Percentiles rank a stretch among this genome's conserved stretches.
These are phyloP conservation scores for Tulasnella sp. DNA, from an alignment of 768 basidiomycete genomes.

Conservation along the genomic window DNA sequence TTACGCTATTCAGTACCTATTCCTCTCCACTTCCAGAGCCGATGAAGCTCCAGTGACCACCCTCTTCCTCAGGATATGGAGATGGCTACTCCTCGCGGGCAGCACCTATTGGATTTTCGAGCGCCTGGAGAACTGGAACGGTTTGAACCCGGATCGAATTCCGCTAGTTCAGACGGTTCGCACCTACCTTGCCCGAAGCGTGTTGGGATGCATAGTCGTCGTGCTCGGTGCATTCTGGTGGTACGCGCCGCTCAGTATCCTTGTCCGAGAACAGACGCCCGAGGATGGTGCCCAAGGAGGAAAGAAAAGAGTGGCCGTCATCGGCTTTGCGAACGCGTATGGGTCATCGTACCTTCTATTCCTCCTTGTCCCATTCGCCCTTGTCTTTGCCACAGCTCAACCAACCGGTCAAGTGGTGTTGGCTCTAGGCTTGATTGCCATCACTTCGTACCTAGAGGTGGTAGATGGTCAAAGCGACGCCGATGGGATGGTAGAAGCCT, in stretches of 20 bases:
- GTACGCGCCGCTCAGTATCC: conserved; percentile 61
- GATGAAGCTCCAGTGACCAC: conserved; percentile 59
- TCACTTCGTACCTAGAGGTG: conserved; percentile 73
- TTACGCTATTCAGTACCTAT: conserved; percentile 39
- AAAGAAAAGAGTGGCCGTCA: conserved; percentile 34
- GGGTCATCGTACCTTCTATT: conserved; percentile 84
- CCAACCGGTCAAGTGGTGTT: conserved; percentile 77
- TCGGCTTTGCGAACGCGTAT: conserved; percentile 85
- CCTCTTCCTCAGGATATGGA: conserved; percentile 52
- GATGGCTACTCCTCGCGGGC: conserved; percentile 51
- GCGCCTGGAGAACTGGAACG: conserved; percentile 47
- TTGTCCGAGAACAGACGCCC: conserved; percentile 24
- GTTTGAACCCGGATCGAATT: conserved; percentile 25
- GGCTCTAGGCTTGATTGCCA: conserved; percentile 50
- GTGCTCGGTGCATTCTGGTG: conserved; percentile 63
- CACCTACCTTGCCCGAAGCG: conserved; percentile 53
- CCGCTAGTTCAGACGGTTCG: conserved; percentile 44
- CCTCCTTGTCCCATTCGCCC: conserved; percentile 55
- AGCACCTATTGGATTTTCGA: conserved; percentile 74
- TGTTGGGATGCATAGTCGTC: conserved; percentile 37
- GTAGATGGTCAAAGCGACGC: conserved; percentile 74
- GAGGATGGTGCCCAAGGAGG: background rate
- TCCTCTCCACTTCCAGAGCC: conserved; percentile 60
- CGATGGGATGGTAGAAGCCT: conserved; percentile 27
- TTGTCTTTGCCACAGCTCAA: conserved; percentile 58